Percentiles rank a stretch among this genome's conserved stretches.
These are phyloP conservation scores for Leavenworthia alabamica DNA, from an alignment of 345 rosid species.

Conservation along the genomic window DNA sequence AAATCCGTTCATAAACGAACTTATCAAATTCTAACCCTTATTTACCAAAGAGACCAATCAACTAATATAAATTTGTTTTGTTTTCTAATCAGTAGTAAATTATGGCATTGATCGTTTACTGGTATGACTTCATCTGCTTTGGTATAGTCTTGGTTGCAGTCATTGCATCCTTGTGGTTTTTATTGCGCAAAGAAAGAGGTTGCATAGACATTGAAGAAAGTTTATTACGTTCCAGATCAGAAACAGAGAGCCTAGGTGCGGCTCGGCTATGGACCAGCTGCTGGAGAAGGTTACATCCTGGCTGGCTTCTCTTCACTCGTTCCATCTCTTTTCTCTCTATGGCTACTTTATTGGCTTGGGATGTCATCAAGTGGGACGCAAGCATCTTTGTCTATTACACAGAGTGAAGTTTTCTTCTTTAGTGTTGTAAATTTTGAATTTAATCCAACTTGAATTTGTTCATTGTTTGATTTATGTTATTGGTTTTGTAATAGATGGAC, in stretches of 20 bases:
- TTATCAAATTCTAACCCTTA: background rate
- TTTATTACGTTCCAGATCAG: slow-evolving; percentile 37
- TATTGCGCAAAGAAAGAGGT: slow-evolving; percentile 48
- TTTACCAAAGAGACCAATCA: background rate
- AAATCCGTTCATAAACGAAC: background rate
- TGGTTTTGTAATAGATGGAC: slow-evolving; percentile 68
- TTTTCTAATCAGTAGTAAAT: background rate
- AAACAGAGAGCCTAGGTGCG: slow-evolving; percentile 36
- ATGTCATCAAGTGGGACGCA: slow-evolving; percentile 45
- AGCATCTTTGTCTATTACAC: slow-evolving; percentile 70
- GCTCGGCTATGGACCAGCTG: slow-evolving; percentile 68
- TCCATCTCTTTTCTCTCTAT: slow-evolving; percentile 47
- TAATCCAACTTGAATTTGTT: background rate
- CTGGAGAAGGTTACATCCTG: slow-evolving; percentile 77
- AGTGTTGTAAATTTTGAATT: background rate
- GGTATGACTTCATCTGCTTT: slow-evolving; percentile 78
- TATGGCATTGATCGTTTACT: slow-evolving; percentile 53
- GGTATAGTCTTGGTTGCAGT: slow-evolving; percentile 59
- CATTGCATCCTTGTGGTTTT: slow-evolving; percentile 47
- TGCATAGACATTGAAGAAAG: slow-evolving; percentile 32
- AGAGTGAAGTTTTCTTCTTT: slow-evolving; percentile 40
- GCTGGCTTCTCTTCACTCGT: slow-evolving; percentile 72
- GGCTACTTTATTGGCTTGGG: slow-evolving; percentile 59
- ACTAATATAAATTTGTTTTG: background rate
- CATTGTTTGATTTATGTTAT: background rate